A percentile compares a stretch with the other conserved stretches of the same genome.
Evolutionary conservation across 2,329 filamentous ascomycete species (phyloP).

Genomic region (Pyrenochaeta sp.): DNA sequence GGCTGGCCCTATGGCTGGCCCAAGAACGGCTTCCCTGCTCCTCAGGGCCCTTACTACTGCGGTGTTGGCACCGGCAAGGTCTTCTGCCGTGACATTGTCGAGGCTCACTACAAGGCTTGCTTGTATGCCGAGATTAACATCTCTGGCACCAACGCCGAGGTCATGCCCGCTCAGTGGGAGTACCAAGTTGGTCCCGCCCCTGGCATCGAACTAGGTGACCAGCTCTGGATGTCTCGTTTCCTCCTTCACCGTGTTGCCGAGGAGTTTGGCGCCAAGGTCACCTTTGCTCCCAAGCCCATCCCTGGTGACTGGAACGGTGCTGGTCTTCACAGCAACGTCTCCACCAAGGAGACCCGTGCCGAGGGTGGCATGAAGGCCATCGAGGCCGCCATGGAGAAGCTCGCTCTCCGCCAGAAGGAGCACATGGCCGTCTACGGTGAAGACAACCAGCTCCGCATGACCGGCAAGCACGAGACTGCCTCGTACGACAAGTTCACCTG

Average conservation of each 20-base stretch:
- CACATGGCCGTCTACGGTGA: slow-evolving; percentile 91
- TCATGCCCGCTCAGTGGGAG: slow-evolving; percentile 98
- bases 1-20: slow-evolving; percentile 95
- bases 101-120: slow-evolving; percentile 91
- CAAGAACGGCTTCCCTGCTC: slow-evolving; percentile 85
- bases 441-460: slow-evolving; percentile 94
- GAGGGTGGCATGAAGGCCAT: slow-evolving; percentile 97
- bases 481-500: slow-evolving; percentile 92
- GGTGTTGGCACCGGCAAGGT: slow-evolving; percentile 98
- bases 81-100: slow-evolving; percentile 96
- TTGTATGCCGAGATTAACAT: slow-evolving; percentile 91
- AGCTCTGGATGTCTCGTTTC: slow-evolving; percentile 94
- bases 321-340: slow-evolving; percentile 93
- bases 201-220: slow-evolving; percentile 90
- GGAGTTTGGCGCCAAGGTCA: slow-evolving; percentile 95
- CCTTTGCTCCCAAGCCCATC: slow-evolving; percentile 94
- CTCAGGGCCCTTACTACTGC: slow-evolving; percentile 96
- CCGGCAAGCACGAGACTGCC: slow-evolving; percentile 92
- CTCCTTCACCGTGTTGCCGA: slow-evolving; percentile 90
- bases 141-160: slow-evolving; percentile 98
- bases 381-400: slow-evolving; percentile 72
- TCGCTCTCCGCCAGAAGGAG: slow-evolving; percentile 58
- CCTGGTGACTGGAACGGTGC: slow-evolving; percentile 97
- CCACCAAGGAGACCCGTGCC: slow-evolving; percentile 83
- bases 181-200: slow-evolving; percentile 93